Conservation (phyloP, 179 eudicot species). For the Silene coronaria region DNA sequence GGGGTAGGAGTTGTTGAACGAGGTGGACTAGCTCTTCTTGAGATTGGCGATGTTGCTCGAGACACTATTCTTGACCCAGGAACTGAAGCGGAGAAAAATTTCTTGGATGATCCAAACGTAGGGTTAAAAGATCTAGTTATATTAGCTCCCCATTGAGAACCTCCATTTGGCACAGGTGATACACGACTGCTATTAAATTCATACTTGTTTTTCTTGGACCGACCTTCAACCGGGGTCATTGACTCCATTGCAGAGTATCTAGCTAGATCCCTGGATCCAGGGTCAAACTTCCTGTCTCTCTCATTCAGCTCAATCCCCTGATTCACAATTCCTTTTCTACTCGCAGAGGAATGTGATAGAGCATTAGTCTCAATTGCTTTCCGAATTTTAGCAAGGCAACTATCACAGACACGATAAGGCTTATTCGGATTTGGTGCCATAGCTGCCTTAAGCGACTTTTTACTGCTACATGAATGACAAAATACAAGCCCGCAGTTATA, state of each 20-base stretch:
- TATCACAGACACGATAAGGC: constrained; percentile 97
- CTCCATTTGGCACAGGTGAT: constrained; percentile 84
- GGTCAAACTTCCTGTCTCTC: constrained; percentile 67
- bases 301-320: constrained; percentile 54
- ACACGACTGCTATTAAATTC: constrained; percentile 92
- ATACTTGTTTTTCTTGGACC: constrained; percentile 68
- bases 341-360: constrained; percentile 55
- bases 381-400: constrained; percentile 67
- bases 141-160: constrained; percentile 86
- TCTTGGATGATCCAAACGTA: constrained; percentile 88
- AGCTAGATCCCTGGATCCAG: constrained; percentile 66
- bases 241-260: constrained; percentile 84
- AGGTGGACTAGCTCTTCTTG: constrained; percentile 93
- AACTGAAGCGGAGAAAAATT: constrained; percentile 95
- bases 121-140: constrained; percentile 85
- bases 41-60: constrained; percentile 93
- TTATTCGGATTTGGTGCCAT: constrained; percentile 98
- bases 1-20: constrained; percentile 97
- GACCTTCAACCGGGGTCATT: constrained; percentile 50
- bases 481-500: constrained; percentile 92
- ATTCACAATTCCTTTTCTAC: constrained; percentile 67
- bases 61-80: constrained; percentile 99
- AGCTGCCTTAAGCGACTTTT: constrained; percentile 88
- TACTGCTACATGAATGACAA: constrained; percentile 93
- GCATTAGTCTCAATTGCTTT: constrained; percentile 63